Evolutionary conservation across 2,329 filamentous ascomycete species (phyloP).

Genomic region (Ceratocystis eucalypticola): DNA sequence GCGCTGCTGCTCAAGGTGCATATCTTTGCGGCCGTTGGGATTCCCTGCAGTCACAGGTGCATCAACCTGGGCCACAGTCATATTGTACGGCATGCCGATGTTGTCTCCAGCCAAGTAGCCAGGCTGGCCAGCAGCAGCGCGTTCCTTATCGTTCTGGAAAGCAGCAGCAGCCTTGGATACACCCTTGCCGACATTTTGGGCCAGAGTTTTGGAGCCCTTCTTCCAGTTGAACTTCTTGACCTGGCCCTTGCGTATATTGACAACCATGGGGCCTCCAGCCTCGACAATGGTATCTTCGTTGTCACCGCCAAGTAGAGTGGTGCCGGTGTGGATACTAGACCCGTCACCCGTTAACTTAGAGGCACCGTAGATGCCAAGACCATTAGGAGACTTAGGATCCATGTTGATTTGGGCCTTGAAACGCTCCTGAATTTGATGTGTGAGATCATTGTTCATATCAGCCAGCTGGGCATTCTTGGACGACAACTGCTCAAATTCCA

Average conservation of each 20-base stretch:
- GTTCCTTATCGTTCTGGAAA: slow-evolving; percentile 47
- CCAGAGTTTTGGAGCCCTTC: slow-evolving; percentile 85
- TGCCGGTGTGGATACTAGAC: slow-evolving; percentile 38
- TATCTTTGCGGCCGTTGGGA: slow-evolving; percentile 24
- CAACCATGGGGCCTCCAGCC: slow-evolving; percentile 75
- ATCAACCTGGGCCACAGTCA: slow-evolving; percentile 46
- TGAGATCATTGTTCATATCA: slow-evolving; percentile 89
- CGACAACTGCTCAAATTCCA: slow-evolving; percentile 90
- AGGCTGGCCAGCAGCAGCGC: slow-evolving; percentile 34
- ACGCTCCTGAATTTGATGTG: slow-evolving; percentile 82
- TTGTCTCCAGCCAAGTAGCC: slow-evolving; percentile 46
- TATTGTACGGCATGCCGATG: slow-evolving; percentile 58
- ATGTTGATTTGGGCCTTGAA: slow-evolving; percentile 62
- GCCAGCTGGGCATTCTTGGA: slow-evolving; percentile 88
- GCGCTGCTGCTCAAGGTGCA: slow-evolving; percentile 27
- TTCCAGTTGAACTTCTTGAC: slow-evolving; percentile 98
- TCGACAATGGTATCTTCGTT: slow-evolving; percentile 55
- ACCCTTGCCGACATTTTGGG: slow-evolving; percentile 86
- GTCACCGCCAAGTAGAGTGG: slow-evolving; percentile 45
- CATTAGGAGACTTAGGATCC: slow-evolving; percentile 37
- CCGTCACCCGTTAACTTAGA: slow-evolving; percentile 36
- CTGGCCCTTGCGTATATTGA: slow-evolving; percentile 88
- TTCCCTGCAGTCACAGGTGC: slow-evolving; percentile 27
- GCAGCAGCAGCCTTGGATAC: slow-evolving; percentile 83
- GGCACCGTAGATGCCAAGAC: slow-evolving; percentile 44